phyloP scores from a whole-genome alignment of 2,329 filamentous ascomycete genomes.

The Talaromyces sp. region DNA sequence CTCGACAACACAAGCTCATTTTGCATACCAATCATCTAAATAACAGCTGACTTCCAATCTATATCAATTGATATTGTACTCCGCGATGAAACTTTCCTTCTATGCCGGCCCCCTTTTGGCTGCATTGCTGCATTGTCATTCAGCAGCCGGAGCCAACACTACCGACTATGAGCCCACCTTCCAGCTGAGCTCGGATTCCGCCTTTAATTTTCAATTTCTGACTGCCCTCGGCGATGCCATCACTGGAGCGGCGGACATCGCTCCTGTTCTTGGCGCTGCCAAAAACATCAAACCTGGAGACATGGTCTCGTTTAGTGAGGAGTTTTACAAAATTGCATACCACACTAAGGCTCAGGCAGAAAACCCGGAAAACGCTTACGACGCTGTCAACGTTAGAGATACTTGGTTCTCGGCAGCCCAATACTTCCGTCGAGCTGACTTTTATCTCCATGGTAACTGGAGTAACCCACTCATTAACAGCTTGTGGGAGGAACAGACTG shows the following conservation, averaged over 20 bases:
- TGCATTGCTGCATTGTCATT: too few species aligned
- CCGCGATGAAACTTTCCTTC: too few species aligned
- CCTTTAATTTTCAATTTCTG: slow-evolving; percentile 38
- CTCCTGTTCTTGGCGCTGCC: slow-evolving; percentile 35
- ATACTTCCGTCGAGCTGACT: background rate
- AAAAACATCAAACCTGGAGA: slow-evolving; percentile 32
- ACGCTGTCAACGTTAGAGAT: slow-evolving; percentile 18
- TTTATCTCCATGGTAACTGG: slow-evolving; percentile 33
- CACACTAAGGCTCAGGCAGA: slow-evolving; percentile 9
- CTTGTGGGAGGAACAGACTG: slow-evolving; percentile 31
- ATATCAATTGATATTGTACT: too few species aligned
- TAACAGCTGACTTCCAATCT: too few species aligned
- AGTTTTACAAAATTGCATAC: too few species aligned
- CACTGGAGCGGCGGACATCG: slow-evolving; percentile 31
- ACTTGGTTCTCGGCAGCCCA: slow-evolving; percentile 25
- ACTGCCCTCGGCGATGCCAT: slow-evolving; percentile 34
- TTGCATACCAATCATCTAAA: too few species aligned
- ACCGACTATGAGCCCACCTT: background rate
- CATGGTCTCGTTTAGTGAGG: slow-evolving; percentile 23
- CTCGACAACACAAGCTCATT: too few species aligned
- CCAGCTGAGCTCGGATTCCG: slow-evolving; percentile 14
- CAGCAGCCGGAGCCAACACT: background rate
- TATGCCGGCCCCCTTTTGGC: too few species aligned
- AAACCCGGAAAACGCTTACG: background rate
- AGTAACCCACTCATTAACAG: slow-evolving; percentile 34